Base-by-base conservation (phyloP, 2,329 filamentous ascomycete species). In the Colletotrichum gloeosporioides region DNA sequence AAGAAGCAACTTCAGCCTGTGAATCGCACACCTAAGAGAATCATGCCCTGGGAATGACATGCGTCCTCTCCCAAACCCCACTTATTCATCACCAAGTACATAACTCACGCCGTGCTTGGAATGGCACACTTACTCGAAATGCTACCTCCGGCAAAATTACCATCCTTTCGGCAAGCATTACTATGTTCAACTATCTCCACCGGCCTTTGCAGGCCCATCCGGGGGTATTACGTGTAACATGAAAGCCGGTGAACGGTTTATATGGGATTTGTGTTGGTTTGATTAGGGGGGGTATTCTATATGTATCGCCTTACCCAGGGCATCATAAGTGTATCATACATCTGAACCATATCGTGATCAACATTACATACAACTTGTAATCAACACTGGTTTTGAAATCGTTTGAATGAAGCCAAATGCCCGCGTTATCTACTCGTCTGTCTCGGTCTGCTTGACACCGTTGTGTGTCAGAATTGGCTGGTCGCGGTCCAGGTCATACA, bases 401-500 rank as follows among this genome's bases (percentile, higher is more conserved):
- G 7, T 49, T 4, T 10, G 32, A 34, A n/a, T 22, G 18, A 49
- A 22, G 18, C 18, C 9, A 4, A 2, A 12, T 22, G 44, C 10
- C 39, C 18, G n/a, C 44, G n/a, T 49, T n/a, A 49, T 36, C 22
- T 64, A 64, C 10, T 64, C 62, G 8, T 64, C 62, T 22, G 62
- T 15, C 34, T 64, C 62, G 8, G 62, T 6, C n/a, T 76, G 27
- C 59, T 76, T 76, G n/a, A 65, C 13, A 3, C 70, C 70, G 16
- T 69, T 22, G 34, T 80, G 77, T 4, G 77, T 79, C 25, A 82
- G 59, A 27, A 76, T 32, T 3, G 83, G 83, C 69, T 84, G 77
- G 22, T 85, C 82, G 22, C 84, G 74, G 27, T 86, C 85, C 15
- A 86, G 78, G 4, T 83, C 84, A 31, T 85, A 85, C 83, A 86